phyloP scores from a whole-genome alignment of 176 grass and related monocot species.

The Saccharum officinarum region DNA sequence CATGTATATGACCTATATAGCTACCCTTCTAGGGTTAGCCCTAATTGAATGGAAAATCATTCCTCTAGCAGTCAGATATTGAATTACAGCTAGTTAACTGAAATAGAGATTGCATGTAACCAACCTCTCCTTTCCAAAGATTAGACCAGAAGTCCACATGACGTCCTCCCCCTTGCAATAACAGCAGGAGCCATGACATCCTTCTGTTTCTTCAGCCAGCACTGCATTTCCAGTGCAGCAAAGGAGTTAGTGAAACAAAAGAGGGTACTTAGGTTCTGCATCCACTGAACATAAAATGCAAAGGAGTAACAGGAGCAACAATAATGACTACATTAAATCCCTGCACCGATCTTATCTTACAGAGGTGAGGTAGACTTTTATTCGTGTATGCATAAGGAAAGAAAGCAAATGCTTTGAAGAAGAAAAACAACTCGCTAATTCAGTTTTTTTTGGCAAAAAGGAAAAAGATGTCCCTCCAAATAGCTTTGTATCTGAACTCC shows the following conservation, averaged over 20 bases:
- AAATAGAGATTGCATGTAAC: slow-evolving; percentile 1
- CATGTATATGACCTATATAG: too few species aligned
- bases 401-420: neutral
- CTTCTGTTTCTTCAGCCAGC: slow-evolving; percentile 89
- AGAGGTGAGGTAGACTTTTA: neutral
- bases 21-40: too few species aligned
- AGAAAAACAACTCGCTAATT: neutral
- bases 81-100: neutral
- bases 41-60: too few species aligned
- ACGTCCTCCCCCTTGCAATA: slow-evolving; percentile 48
- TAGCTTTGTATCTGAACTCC: neutral
- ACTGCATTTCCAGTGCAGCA: slow-evolving; percentile 40
- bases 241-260: neutral
- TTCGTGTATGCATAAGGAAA: neutral
- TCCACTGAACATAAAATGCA: neutral
- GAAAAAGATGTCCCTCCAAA: neutral
- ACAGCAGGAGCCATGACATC: slow-evolving; percentile 66
- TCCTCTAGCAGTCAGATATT: neutral
- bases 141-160: slow-evolving; percentile 88
- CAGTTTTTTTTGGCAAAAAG: neutral
- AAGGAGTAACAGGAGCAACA: neutral
- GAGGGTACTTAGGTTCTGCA: neutral
- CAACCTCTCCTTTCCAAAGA: slow-evolving; percentile 70
- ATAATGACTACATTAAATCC: neutral
- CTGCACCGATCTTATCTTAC: neutral